Evolutionary conservation across 345 rosid species (phyloP).

Genomic region (Anacardium occidentale): DNA sequence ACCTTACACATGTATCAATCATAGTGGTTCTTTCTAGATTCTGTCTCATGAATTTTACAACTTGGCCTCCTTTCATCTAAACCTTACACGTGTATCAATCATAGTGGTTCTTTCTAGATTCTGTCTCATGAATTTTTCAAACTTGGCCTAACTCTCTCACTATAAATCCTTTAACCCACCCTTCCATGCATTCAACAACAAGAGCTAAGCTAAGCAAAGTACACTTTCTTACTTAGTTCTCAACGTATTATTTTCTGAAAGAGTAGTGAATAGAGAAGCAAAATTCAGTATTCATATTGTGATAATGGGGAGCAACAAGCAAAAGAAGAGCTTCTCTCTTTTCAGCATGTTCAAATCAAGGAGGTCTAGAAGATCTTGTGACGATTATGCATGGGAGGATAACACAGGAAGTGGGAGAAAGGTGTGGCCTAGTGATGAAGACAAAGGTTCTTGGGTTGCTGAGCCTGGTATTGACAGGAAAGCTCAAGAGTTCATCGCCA

Average conservation of each 20-base stretch:
- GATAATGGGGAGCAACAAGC: slow-evolving; percentile 37
- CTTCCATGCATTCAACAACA: neutral
- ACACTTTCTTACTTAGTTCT: too few species aligned
- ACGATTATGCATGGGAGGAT: slow-evolving; percentile 17
- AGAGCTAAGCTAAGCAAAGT: neutral
- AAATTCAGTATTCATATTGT: too few species aligned
- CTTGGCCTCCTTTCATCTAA: neutral
- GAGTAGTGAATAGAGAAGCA: too few species aligned
- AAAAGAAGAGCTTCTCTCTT: slow-evolving; percentile 30
- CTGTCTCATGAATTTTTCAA: too few species aligned
- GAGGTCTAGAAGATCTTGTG: slow-evolving; percentile 26
- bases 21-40: slow-evolving; percentile 16
- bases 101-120: slow-evolving; percentile 16
- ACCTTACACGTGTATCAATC: slow-evolving; percentile 14
- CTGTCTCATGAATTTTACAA: too few species aligned
- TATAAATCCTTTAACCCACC: neutral
- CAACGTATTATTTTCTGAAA: too few species aligned
- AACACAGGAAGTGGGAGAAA: slow-evolving; percentile 19
- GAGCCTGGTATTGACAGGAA: slow-evolving; percentile 47
- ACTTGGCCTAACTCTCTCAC: neutral
- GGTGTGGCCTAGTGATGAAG: slow-evolving; percentile 38
- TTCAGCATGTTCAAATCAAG: slow-evolving; percentile 40
- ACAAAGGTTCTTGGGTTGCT: slow-evolving; percentile 36
- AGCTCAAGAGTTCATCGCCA: slow-evolving; percentile 51
- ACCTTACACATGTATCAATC: slow-evolving; percentile 14